Conservation (phyloP, 441 rosid genomes). For the Metrosideros polymorpha region DNA sequence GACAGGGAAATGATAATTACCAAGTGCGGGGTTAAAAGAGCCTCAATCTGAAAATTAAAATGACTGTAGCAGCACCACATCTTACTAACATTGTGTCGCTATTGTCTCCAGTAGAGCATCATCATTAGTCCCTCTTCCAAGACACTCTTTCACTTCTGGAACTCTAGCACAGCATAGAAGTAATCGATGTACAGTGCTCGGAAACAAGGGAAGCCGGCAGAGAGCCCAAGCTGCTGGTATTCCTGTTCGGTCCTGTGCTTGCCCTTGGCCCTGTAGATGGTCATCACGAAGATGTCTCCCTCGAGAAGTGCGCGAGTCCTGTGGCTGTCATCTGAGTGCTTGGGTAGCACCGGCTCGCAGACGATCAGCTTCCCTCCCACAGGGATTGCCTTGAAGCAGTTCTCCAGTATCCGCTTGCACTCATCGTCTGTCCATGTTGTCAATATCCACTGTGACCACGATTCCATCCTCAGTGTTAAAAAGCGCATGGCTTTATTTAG, state of each 20-base stretch:
- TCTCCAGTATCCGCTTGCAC: slow-evolving; percentile 70
- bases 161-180: slow-evolving; percentile 64
- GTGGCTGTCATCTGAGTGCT: slow-evolving; percentile 51
- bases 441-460: slow-evolving; percentile 52
- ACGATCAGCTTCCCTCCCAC: slow-evolving; percentile 73
- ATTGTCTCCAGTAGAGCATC: neutral
- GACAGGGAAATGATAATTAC: neutral
- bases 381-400: slow-evolving; percentile 68
- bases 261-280: slow-evolving; percentile 70
- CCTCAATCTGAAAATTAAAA: neutral
- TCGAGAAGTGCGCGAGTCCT: slow-evolving; percentile 66
- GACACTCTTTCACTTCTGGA: slow-evolving; percentile 37
- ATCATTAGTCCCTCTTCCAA: neutral
- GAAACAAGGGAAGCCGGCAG: slow-evolving; percentile 53
- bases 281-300: slow-evolving; percentile 80
- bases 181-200: slow-evolving; percentile 39
- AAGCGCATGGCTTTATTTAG: neutral
- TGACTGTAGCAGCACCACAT: neutral
- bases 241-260: slow-evolving; percentile 72
- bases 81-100: neutral
- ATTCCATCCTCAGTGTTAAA: neutral
- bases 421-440: slow-evolving; percentile 74
- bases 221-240: slow-evolving; percentile 46
- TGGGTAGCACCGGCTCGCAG: slow-evolving; percentile 75
- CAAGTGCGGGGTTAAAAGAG: neutral